phyloP scores from a whole-genome alignment of 2,329 filamentous ascomycete species.

The Diaporthe capsici region DNA sequence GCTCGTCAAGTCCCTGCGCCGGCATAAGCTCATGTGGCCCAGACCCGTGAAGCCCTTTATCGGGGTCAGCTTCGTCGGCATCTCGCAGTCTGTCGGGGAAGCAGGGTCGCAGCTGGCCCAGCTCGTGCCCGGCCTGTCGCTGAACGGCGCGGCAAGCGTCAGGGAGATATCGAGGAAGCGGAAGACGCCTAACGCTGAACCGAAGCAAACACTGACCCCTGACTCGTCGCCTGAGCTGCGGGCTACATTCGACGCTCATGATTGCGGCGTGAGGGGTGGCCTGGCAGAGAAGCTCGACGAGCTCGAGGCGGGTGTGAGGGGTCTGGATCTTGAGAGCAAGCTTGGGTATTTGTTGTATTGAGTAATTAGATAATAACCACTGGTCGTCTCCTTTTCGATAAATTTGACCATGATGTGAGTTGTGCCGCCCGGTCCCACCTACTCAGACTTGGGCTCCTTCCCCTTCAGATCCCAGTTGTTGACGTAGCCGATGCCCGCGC shows the following conservation, averaged over 20 bases:
- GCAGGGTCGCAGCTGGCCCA: conserved; percentile 42
- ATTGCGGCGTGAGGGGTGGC: conserved; percentile 42
- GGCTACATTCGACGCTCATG: conserved; percentile 39
- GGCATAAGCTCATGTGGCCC: conserved; percentile 47
- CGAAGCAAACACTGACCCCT: conserved; percentile 42
- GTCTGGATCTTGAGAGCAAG: conserved; percentile 49
- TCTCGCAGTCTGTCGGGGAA: conserved; percentile 45
- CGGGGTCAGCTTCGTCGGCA: conserved; percentile 46
- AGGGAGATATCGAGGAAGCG: conserved; percentile 33
- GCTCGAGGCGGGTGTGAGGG: conserved; percentile 44
- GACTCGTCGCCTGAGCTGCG: conserved; percentile 45
- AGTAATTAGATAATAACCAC: conserved; percentile 7
- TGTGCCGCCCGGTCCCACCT: not conserved
- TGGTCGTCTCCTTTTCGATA: not conserved
- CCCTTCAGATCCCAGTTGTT: conserved; percentile 75
- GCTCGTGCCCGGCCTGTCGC: conserved; percentile 23
- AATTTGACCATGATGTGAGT: not conserved
- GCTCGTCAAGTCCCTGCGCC: conserved; percentile 49
- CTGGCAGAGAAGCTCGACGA: conserved; percentile 43
- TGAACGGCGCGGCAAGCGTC: conserved; percentile 1
- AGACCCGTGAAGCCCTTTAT: conserved; percentile 46
- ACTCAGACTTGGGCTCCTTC: conserved; percentile 48
- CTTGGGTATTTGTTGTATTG: conserved; percentile 48
- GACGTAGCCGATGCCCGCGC: conserved; percentile 75
- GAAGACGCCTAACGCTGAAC: conserved; percentile 38